These are phyloP conservation scores for Thyridium curvatum DNA, from an alignment of 2,329 filamentous ascomycete species.

Conservation along the genomic window DNA sequence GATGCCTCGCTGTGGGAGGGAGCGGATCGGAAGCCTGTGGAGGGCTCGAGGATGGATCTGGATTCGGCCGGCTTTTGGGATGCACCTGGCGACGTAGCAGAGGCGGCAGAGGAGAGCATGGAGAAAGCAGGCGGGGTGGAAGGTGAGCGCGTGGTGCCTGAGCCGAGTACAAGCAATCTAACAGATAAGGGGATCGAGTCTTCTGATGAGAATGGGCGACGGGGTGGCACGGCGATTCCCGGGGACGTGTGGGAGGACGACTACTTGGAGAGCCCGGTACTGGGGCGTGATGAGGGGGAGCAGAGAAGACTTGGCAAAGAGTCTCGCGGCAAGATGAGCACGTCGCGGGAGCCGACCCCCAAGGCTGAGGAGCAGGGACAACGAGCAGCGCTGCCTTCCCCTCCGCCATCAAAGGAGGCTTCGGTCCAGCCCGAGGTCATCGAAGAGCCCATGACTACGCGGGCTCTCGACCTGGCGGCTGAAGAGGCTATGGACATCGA, in stretches of 20 bases:
- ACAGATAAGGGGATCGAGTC: constrained; percentile 8
- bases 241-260: constrained; percentile 7
- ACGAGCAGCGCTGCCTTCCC: constrained; percentile 8
- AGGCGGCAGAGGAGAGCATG: constrained; percentile 1
- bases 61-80: constrained; percentile 23
- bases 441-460: not conserved
- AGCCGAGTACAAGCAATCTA: constrained; percentile 10
- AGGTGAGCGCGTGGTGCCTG: constrained; percentile 3
- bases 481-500: constrained; percentile 14
- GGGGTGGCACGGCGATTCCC: constrained; percentile 9
- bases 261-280: constrained; percentile 16
- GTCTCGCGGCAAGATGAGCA: not conserved
- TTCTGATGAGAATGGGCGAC: constrained; percentile 11
- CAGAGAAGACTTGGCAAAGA: too few relatives aligned
- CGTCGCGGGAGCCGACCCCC: constrained; percentile 2
- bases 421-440: constrained; percentile 6
- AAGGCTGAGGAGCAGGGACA: constrained; percentile 3
- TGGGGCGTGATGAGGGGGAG: constrained; percentile 23
- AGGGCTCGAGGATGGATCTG: constrained; percentile 14
- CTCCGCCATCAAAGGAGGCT: constrained; percentile 1
- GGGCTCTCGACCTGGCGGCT: constrained; percentile 14
- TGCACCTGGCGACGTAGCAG: constrained; percentile 6
- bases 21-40: constrained; percentile 27
- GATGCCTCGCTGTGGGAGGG: constrained; percentile 37
- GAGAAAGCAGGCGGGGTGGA: not conserved